phyloP scores from a whole-genome alignment of 805 yeast genomes.

The Cyberlindnera saturnus region DNA sequence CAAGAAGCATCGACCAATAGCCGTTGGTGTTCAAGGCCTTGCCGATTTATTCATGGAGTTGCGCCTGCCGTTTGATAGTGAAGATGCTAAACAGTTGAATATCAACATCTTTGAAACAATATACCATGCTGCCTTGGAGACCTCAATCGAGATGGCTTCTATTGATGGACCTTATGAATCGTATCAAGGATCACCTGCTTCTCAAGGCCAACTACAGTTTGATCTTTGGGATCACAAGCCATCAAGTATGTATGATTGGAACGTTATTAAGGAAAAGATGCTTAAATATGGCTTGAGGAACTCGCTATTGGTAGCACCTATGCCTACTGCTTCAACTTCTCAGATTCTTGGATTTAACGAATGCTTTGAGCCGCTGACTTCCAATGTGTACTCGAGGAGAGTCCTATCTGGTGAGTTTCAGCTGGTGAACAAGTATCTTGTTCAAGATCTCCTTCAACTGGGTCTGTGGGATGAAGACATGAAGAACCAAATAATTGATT shows the following conservation, averaged over 20 bases:
- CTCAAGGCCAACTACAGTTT: slow-evolving; percentile 75
- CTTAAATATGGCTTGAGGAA: slow-evolving; percentile 70
- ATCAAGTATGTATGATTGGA: slow-evolving; percentile 83
- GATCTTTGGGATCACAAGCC: slow-evolving; percentile 86
- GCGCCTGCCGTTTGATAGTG: slow-evolving; percentile 77
- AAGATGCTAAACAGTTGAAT: slow-evolving; percentile 67
- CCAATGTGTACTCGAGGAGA: slow-evolving; percentile 89
- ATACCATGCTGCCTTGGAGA: slow-evolving; percentile 87
- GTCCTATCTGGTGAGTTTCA: slow-evolving; percentile 94
- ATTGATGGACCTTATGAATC: slow-evolving; percentile 65
- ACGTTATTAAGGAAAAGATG: slow-evolving; percentile 52
- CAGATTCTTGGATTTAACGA: slow-evolving; percentile 92
- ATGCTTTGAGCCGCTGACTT: slow-evolving; percentile 94
- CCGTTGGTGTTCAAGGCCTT: slow-evolving; percentile 92
- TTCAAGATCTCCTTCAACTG: slow-evolving; percentile 73
- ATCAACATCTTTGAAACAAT: slow-evolving; percentile 88
- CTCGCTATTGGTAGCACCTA: slow-evolving; percentile 85
- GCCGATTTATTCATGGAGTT: slow-evolving; percentile 81
- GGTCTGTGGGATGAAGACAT: slow-evolving; percentile 79
- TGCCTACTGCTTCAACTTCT: slow-evolving; percentile 99
- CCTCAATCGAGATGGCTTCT: slow-evolving; percentile 74
- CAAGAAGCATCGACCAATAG: slow-evolving; percentile 81
- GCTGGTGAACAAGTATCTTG: slow-evolving; percentile 80
- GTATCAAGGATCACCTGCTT: slow-evolving; percentile 85
- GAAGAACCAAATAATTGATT: slow-evolving; percentile 69